These are phyloP conservation scores for Pseudocercospora musae DNA, from an alignment of 2,329 filamentous ascomycete genomes.

Conservation along the genomic window DNA sequence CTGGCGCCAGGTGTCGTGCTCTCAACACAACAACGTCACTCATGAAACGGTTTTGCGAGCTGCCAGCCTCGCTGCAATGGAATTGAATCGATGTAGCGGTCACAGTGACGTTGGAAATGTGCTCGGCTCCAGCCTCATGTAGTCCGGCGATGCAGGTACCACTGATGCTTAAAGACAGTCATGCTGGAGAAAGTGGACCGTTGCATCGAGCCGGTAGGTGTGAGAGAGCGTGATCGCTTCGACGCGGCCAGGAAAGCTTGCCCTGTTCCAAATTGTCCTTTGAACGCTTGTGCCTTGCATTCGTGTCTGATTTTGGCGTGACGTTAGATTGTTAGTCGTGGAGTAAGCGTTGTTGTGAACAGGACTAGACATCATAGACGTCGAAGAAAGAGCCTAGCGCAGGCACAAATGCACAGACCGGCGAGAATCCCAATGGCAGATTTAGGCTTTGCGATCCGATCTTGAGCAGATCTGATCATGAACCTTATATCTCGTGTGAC, in stretches of 20 bases:
- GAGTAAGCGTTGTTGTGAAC: constrained; percentile 1
- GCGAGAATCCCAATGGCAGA: constrained; percentile 2
- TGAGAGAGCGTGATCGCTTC: too few species aligned
- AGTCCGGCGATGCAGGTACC: neutral
- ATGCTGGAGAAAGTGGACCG: neutral
- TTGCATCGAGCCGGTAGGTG: too few species aligned
- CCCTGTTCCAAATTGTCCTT: neutral
- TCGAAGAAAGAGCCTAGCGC: constrained; percentile 21
- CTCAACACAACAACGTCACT: neutral
- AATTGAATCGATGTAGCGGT: neutral
- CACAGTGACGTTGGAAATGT: neutral
- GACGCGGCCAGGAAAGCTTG: too few species aligned
- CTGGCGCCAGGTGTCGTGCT: neutral
- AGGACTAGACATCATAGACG: constrained; percentile 20
- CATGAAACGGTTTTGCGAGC: neutral
- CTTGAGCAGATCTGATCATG: constrained; percentile 15
- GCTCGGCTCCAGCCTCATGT: neutral
- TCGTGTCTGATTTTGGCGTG: neutral
- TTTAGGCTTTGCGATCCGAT: constrained; percentile 13
- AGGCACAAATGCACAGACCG: constrained; percentile 18
- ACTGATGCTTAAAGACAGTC: neutral
- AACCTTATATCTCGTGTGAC: constrained; percentile 14
- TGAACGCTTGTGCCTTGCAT: neutral
- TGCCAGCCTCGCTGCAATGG: neutral
- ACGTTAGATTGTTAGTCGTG: neutral